phyloP scores from a whole-genome alignment of 2,329 filamentous ascomycete genomes.

The Trichoderma koningii region DNA sequence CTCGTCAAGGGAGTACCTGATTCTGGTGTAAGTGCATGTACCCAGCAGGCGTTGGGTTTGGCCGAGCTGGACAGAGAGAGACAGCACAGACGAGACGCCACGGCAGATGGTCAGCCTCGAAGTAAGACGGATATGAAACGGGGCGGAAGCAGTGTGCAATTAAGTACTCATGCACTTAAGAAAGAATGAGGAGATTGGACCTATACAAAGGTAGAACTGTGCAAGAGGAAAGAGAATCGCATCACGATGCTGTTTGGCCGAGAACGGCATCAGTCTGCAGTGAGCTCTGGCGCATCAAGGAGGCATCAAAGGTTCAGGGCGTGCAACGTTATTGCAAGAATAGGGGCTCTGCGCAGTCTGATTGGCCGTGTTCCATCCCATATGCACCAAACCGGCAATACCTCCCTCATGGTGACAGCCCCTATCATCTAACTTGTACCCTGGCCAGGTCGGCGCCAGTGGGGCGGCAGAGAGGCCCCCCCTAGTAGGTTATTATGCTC shows the following conservation, averaged over 20 bases:
- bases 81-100: neutral
- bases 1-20: neutral
- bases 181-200: too few relatives aligned
- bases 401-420: conserved; percentile 16
- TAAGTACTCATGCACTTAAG: too few relatives aligned
- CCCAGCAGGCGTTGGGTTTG: neutral
- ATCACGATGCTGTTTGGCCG: too few relatives aligned
- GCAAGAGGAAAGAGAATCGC: too few relatives aligned
- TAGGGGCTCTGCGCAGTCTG: conserved; percentile 18
- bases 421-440: conserved; percentile 21
- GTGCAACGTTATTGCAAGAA: conserved; percentile 12
- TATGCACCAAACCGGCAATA: conserved; percentile 25
- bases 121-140: neutral
- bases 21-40: neutral
- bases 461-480: conserved; percentile 20
- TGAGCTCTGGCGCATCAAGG: neutral
- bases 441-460: conserved; percentile 5
- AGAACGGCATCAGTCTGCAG: too few relatives aligned
- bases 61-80: neutral
- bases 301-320: neutral
- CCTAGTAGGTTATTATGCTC: conserved; percentile 27
- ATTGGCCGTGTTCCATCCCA: conserved; percentile 20
- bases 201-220: too few relatives aligned
- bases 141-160: neutral
- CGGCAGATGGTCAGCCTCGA: neutral